Evolutionary conservation across 2,329 filamentous ascomycete genomes (phyloP).

Genomic region (Cytospora schulzeri): DNA sequence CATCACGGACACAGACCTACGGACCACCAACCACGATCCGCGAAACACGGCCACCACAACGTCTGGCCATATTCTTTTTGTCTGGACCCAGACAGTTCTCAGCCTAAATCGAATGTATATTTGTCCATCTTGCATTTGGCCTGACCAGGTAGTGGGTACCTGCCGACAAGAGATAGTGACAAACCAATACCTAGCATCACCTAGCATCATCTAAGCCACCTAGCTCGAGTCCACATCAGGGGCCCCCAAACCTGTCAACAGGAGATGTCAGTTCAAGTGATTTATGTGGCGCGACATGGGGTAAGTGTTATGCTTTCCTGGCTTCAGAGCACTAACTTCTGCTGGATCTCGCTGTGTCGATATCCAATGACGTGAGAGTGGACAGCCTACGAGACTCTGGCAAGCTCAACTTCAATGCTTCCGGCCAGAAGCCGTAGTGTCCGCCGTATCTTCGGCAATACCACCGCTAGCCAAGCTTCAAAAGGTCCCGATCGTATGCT

Average conservation of each 20-base stretch:
- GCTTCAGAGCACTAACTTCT: constrained; percentile 13
- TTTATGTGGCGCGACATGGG: constrained; percentile 75
- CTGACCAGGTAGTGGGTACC: not conserved
- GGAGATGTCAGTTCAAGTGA: constrained; percentile 66
- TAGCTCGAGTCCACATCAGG: not conserved
- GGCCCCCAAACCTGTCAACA: not conserved
- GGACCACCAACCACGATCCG: too few species aligned
- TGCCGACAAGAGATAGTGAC: not conserved
- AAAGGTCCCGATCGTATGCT: constrained; percentile 25
- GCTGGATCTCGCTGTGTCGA: not conserved
- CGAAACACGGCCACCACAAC: not conserved
- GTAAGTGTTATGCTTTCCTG: constrained; percentile 51
- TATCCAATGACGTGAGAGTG: not conserved
- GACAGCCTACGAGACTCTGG: not conserved
- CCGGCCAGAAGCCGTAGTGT: constrained; percentile 8
- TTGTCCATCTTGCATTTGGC: not conserved
- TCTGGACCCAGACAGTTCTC: not conserved
- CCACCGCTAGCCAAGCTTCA: not conserved
- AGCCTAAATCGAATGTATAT: not conserved
- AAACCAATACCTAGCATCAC: not conserved
- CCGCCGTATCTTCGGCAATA: constrained; percentile 1
- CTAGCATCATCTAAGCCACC: too few species aligned
- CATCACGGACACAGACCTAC: too few species aligned
- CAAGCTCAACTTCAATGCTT: constrained; percentile 7
- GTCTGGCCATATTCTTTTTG: not conserved